These are phyloP conservation scores for Picocystis salinarum DNA, from an alignment of 139 green algal species.

Conservation along the genomic window DNA sequence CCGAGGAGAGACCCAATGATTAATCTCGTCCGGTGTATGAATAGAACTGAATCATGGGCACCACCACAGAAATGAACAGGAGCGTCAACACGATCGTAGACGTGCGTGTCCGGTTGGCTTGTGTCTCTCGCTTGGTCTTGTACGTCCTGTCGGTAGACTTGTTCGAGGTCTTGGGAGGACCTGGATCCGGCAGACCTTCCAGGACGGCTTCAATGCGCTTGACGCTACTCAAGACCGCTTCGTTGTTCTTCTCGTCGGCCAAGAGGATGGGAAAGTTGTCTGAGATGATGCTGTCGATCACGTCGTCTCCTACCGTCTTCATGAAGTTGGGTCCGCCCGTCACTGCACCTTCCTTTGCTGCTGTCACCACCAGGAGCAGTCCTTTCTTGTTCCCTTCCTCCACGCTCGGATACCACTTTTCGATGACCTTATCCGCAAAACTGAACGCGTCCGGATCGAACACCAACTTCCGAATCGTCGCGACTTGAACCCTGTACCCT, in stretches of 20 bases:
- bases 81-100: constrained; percentile 69
- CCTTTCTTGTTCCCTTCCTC: constrained; percentile 66
- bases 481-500: constrained; percentile 65
- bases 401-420: constrained; percentile 65
- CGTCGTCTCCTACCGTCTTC: constrained; percentile 61
- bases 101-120: constrained; percentile 51
- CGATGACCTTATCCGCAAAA: constrained; percentile 77
- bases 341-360: constrained; percentile 82
- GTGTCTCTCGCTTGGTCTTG: constrained; percentile 73
- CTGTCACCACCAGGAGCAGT: constrained; percentile 78
- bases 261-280: constrained; percentile 92
- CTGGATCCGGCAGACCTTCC: constrained; percentile 36
- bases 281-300: constrained; percentile 72
- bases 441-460: constrained; percentile 85
- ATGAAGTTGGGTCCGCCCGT: constrained; percentile 68
- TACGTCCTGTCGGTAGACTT: constrained; percentile 43
- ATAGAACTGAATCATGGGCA: constrained; percentile 71
- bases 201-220: constrained; percentile 63
- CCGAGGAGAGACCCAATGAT: too few species aligned
- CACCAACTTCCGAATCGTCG: constrained; percentile 88
- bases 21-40: too few species aligned
- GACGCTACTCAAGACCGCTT: constrained; percentile 47
- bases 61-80: constrained; percentile 80
- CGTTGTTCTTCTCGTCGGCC: constrained; percentile 84
- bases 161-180: constrained; percentile 24